Percentiles rank a stretch among this genome's conserved stretches.
Conservation (phyloP, 306 rosid species). For the Quillaja saponaria region DNA sequence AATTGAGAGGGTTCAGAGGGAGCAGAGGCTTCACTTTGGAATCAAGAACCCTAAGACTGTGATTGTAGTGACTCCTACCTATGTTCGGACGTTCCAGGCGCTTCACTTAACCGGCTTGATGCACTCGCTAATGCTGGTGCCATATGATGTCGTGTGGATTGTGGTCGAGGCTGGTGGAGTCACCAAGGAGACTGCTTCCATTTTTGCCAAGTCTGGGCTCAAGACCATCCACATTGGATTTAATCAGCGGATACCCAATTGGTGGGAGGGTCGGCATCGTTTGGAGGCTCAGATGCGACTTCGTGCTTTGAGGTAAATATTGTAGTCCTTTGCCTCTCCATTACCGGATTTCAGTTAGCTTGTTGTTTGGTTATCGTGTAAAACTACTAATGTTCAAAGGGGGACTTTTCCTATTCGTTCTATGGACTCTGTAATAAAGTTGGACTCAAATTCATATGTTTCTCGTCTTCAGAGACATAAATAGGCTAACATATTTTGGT, state of each 20-base stretch:
- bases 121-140: constrained; percentile 91
- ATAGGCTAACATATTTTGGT: constrained; percentile 8
- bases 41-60: constrained; percentile 75
- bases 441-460: too few relatives aligned
- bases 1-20: constrained; percentile 82
- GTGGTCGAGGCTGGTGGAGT: constrained; percentile 92
- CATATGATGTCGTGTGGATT: constrained; percentile 86
- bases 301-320: constrained; percentile 74
- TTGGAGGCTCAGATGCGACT: constrained; percentile 85
- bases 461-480: neutral
- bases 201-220: constrained; percentile 68
- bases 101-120: constrained; percentile 88
- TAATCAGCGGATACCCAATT: constrained; percentile 61
- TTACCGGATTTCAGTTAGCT: constrained; percentile 14
- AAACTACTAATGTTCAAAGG: too few relatives aligned
- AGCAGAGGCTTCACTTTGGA: constrained; percentile 84
- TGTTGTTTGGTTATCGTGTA: constrained; percentile 9
- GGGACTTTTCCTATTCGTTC: neutral
- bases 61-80: constrained; percentile 81
- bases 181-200: constrained; percentile 81
- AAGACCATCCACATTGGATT: constrained; percentile 73
- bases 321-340: neutral
- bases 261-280: constrained; percentile 84
- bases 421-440: neutral
- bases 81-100: constrained; percentile 88